Conservation (phyloP, 2,329 filamentous ascomycete genomes). For the Exophiala oligosperma region DNA sequence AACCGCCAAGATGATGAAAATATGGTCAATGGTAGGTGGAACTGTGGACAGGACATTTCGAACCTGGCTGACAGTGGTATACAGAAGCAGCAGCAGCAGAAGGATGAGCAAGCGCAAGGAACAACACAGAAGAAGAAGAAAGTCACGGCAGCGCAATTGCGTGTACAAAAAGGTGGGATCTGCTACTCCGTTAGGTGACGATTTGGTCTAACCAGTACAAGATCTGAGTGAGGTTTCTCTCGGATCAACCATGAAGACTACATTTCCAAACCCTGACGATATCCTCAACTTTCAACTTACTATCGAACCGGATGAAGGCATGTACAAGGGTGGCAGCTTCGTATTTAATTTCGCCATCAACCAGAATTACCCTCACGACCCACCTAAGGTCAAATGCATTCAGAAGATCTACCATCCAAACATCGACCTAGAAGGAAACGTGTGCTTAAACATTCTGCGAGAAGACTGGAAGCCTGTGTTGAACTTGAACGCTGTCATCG, state of each 20-base stretch:
- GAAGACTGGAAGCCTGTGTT: slow-evolving; percentile 99
- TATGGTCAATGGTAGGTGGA: slow-evolving; percentile 89
- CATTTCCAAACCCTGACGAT: slow-evolving; percentile 59
- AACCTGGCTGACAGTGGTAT: background rate
- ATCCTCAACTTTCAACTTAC: slow-evolving; percentile 55
- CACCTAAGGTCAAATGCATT: slow-evolving; percentile 93
- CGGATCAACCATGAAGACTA: slow-evolving; percentile 56
- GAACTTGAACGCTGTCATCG: slow-evolving; percentile 94
- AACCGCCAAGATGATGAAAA: slow-evolving; percentile 82
- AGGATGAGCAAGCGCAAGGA: slow-evolving; percentile 89
- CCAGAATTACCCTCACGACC: slow-evolving; percentile 94
- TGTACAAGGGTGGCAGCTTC: slow-evolving; percentile 87
- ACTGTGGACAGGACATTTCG: slow-evolving; percentile 4
- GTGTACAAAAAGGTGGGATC: slow-evolving; percentile 83
- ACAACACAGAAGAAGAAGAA: slow-evolving; percentile 94
- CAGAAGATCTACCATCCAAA: slow-evolving; percentile 99
- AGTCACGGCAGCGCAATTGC: slow-evolving; percentile 91
- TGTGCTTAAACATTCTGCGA: slow-evolving; percentile 93
- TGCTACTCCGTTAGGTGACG: background rate
- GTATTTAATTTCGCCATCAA: slow-evolving; percentile 90
- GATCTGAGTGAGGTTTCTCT: slow-evolving; percentile 53
- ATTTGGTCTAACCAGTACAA: slow-evolving; percentile 22
- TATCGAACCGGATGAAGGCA: slow-evolving; percentile 57
- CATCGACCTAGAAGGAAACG: slow-evolving; percentile 96
- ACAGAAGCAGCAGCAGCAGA: slow-evolving; percentile 79